Conservation (phyloP, 2,329 filamentous ascomycete genomes). For the Drechslerella dactyloides region DNA sequence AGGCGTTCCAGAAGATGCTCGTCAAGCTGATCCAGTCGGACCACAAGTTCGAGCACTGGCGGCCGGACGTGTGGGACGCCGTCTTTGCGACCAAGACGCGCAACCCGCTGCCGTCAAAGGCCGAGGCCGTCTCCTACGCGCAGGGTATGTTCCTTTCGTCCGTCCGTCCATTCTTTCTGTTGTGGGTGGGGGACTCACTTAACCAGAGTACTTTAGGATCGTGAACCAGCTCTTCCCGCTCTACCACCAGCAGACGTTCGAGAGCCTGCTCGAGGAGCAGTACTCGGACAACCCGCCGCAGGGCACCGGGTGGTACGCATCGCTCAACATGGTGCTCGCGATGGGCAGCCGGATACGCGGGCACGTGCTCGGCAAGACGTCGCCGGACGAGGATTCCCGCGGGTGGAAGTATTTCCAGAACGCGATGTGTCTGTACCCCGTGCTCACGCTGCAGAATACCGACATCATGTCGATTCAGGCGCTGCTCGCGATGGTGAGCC, state of each 20-base stretch:
- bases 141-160: conserved; percentile 27
- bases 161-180: conserved; percentile 5
- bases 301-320: conserved; percentile 98
- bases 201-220: conserved; percentile 86
- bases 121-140: conserved; percentile 70
- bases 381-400: conserved; percentile 78
- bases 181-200: conserved; percentile 14
- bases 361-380: conserved; percentile 72
- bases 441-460: conserved; percentile 93
- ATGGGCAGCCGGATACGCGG: conserved; percentile 90
- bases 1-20: conserved; percentile 93
- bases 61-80: conserved; percentile 94
- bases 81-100: conserved; percentile 86
- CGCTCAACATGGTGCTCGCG: conserved; percentile 90
- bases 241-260: conserved; percentile 97
- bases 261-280: conserved; percentile 93
- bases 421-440: conserved; percentile 88
- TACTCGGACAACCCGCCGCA: conserved; percentile 92
- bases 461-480: conserved; percentile 95
- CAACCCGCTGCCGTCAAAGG: conserved; percentile 79
- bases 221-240: conserved; percentile 99
- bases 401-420: conserved; percentile 97
- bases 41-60: conserved; percentile 97
- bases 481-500: conserved; percentile 77
- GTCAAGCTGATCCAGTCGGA: conserved; percentile 87